Conservation (phyloP, 495 filamentous ascomycete species). For the Aspergillus haitiensis region DNA sequence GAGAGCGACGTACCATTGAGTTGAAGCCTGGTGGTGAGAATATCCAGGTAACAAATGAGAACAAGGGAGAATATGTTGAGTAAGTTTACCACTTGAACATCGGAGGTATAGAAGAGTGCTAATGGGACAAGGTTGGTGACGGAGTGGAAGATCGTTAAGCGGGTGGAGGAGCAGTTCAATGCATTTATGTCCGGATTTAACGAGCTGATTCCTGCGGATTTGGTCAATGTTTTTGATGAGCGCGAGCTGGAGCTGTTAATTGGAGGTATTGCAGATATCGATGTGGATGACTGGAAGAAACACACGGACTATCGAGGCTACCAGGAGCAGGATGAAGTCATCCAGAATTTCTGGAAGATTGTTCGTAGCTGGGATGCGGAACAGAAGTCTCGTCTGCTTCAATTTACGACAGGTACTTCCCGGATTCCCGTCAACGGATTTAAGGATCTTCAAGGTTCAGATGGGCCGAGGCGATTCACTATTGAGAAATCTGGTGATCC, state of each 20-base stretch:
- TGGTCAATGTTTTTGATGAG: constrained; percentile 99
- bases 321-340: constrained; percentile 94
- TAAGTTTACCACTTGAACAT: constrained; percentile 42
- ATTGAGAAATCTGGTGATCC: constrained; percentile 97
- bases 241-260: constrained; percentile 95
- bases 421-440: constrained; percentile 99
- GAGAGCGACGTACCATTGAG: constrained; percentile 87
- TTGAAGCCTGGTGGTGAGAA: constrained; percentile 87
- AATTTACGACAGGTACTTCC: constrained; percentile 96
- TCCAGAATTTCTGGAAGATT: constrained; percentile 98
- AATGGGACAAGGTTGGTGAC: constrained; percentile 69
- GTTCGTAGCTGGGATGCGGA: constrained; percentile 96
- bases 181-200: constrained; percentile 97
- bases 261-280: constrained; percentile 98
- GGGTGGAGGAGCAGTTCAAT: constrained; percentile 96
- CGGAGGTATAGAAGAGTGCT: background rate
- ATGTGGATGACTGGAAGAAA: constrained; percentile 99
- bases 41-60: constrained; percentile 94
- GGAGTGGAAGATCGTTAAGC: constrained; percentile 98
- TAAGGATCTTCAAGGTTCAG: constrained; percentile 97
- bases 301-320: constrained; percentile 99
- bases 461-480: constrained; percentile 92
- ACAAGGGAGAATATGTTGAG: constrained; percentile 95
- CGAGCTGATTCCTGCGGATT: constrained; percentile 91
- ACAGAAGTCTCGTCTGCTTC: constrained; percentile 92